Conservation (phyloP, 164 flowering plant genomes). For the Kingdonia uniflora region DNA sequence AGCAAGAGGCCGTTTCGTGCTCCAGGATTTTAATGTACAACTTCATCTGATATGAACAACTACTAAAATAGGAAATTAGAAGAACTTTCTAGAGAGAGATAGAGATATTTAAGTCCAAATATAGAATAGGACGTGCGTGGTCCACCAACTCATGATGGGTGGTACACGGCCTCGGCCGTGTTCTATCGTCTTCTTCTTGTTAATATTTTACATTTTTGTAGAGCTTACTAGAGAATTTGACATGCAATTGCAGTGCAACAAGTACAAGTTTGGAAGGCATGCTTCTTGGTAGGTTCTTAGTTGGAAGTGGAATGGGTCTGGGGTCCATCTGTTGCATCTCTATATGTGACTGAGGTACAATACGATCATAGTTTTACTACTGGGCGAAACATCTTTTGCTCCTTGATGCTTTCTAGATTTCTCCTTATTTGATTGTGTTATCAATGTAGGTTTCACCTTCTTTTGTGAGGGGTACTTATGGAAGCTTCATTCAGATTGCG, state of each 20-base stretch:
- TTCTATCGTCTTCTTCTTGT: too few species aligned
- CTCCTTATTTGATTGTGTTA: not conserved
- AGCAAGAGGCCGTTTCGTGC: too few species aligned
- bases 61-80: too few species aligned
- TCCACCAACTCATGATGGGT: too few species aligned
- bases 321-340: conserved; percentile 64
- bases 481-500: conserved; percentile 91
- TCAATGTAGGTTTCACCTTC: conserved; percentile 42
- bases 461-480: conserved; percentile 91
- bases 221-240: too few species aligned
- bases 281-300: conserved; percentile 63
- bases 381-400: not conserved
- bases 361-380: not conserved
- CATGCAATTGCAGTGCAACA: conserved; percentile 37
- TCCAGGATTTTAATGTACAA: too few species aligned
- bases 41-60: too few species aligned
- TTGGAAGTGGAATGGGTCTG: conserved; percentile 70
- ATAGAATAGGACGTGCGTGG: too few species aligned
- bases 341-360: conserved; percentile 66
- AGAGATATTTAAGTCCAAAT: too few species aligned
- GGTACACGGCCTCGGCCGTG: too few species aligned
- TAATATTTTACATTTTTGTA: too few species aligned
- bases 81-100: too few species aligned
- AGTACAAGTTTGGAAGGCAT: conserved; percentile 42
- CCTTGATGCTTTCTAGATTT: not conserved